Evolutionary conservation across 2,329 filamentous ascomycete genomes (phyloP).

Genomic region (Emergomyces pasteurianus): DNA sequence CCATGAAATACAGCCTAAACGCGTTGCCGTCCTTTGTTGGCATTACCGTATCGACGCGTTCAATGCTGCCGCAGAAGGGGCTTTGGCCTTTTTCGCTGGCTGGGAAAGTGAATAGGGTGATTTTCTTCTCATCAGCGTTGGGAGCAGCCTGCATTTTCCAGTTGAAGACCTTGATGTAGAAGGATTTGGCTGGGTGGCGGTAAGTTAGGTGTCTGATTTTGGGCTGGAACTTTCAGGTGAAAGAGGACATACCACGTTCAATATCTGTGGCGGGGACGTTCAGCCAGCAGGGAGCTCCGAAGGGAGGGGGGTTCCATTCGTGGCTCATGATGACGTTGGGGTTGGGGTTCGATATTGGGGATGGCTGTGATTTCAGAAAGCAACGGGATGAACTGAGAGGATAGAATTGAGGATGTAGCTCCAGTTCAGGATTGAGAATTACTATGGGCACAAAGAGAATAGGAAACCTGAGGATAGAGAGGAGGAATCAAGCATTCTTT

Average conservation of each 20-base stretch:
- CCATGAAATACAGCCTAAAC: slow-evolving; percentile 14
- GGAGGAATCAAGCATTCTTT: background rate
- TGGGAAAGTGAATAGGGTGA: slow-evolving; percentile 13
- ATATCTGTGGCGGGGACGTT: slow-evolving; percentile 14
- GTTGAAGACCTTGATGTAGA: slow-evolving; percentile 15
- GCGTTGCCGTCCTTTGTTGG: slow-evolving; percentile 2
- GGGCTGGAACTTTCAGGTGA: background rate
- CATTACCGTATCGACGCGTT: slow-evolving; percentile 4
- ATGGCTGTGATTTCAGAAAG: background rate
- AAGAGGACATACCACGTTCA: slow-evolving; percentile 9
- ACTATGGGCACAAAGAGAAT: too few relatives aligned
- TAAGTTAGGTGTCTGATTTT: background rate
- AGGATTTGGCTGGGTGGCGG: slow-evolving; percentile 10
- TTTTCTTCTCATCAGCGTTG: slow-evolving; percentile 7
- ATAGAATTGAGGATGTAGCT: background rate
- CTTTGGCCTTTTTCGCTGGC: background rate
- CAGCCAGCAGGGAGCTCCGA: slow-evolving; percentile 15
- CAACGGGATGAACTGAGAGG: too few relatives aligned
- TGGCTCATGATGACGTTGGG: background rate
- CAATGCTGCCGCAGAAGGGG: background rate
- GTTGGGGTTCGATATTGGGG: background rate
- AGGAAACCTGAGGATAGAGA: background rate
- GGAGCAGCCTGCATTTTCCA: slow-evolving; percentile 11
- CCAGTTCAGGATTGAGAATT: background rate
- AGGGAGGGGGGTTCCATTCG: slow-evolving; percentile 11